Conservation (phyloP, 148 eudicot species). For the Rhododendron griersonianum region DNA sequence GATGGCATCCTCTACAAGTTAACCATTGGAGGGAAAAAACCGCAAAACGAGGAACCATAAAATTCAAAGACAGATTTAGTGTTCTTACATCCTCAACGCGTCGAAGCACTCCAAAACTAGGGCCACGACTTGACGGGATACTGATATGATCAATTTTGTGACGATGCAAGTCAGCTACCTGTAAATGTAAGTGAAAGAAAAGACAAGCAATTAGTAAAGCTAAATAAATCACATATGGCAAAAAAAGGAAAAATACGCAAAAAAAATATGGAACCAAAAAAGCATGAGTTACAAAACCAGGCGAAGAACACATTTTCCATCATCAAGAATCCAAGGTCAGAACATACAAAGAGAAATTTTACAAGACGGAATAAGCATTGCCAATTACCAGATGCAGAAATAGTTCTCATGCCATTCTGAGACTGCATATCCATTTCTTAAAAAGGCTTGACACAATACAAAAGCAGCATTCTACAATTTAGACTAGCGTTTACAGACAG, state of each 20-base stretch:
- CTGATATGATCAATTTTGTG: conserved; percentile 91
- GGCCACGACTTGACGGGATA: conserved; percentile 72
- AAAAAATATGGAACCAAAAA: not conserved
- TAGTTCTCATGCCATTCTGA: not conserved
- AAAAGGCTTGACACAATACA: not conserved
- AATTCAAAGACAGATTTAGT: not conserved
- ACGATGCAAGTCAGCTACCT: conserved; percentile 90
- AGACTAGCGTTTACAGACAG: not conserved
- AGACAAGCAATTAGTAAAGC: not conserved
- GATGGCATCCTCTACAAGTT: conserved; percentile 78
- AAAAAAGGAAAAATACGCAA: not conserved
- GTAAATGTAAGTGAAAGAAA: conserved; percentile 10
- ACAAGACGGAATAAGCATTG: not conserved
- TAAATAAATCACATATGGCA: not conserved
- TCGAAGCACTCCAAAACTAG: conserved; percentile 61
- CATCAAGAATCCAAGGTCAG: conserved; percentile 1
- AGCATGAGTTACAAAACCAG: not conserved
- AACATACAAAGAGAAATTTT: not conserved
- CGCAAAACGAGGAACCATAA: not conserved
- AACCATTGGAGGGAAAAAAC: conserved; percentile 10
- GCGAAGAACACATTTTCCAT: not conserved
- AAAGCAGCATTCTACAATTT: not conserved
- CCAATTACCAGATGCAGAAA: not conserved
- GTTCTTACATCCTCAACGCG: conserved; percentile 90
- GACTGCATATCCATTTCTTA: not conserved